A percentile compares a stretch with the other conserved stretches of the same genome.
These are phyloP conservation scores for Mrakia blollopis DNA, from an alignment of 768 basidiomycete species.

Conservation along the genomic window DNA sequence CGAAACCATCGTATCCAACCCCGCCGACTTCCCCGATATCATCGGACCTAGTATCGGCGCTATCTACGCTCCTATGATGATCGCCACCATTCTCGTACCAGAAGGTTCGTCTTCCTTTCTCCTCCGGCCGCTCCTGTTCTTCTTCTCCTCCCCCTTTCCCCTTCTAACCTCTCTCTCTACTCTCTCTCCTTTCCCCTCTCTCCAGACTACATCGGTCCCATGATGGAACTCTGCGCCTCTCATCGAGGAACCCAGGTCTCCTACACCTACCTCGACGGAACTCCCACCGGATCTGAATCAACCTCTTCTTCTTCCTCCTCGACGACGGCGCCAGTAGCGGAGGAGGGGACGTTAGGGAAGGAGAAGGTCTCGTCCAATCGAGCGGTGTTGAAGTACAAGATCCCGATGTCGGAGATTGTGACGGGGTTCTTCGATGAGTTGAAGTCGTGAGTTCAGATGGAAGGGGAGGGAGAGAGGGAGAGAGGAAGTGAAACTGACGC, in stretches of 20 bases:
- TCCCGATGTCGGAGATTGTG: constrained; percentile 67
- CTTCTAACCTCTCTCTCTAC: background rate
- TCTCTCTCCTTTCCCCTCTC: background rate
- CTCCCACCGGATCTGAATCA: background rate
- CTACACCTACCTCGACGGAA: constrained; percentile 69
- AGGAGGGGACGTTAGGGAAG: background rate
- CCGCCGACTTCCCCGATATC: constrained; percentile 87
- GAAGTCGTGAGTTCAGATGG: constrained; percentile 67
- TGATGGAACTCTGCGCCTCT: constrained; percentile 85
- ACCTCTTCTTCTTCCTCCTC: background rate
- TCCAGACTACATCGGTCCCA: constrained; percentile 83
- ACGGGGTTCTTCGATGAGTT: constrained; percentile 92
- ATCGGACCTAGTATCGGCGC: constrained; percentile 55
- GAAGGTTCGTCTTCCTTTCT: constrained; percentile 55
- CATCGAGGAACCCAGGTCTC: constrained; percentile 79
- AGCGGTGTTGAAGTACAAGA: constrained; percentile 28
- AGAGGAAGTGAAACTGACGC: background rate
- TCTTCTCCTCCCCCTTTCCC: background rate
- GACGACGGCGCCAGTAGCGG: background rate
- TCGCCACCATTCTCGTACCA: constrained; percentile 88
- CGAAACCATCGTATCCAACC: constrained; percentile 71
- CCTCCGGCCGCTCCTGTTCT: background rate
- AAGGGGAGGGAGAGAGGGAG: background rate
- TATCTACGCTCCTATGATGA: constrained; percentile 87
- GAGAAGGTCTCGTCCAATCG: constrained; percentile 11